Base-by-base conservation (phyloP, 768 basidiomycete species). In the Amyloporia xantha region DNA sequence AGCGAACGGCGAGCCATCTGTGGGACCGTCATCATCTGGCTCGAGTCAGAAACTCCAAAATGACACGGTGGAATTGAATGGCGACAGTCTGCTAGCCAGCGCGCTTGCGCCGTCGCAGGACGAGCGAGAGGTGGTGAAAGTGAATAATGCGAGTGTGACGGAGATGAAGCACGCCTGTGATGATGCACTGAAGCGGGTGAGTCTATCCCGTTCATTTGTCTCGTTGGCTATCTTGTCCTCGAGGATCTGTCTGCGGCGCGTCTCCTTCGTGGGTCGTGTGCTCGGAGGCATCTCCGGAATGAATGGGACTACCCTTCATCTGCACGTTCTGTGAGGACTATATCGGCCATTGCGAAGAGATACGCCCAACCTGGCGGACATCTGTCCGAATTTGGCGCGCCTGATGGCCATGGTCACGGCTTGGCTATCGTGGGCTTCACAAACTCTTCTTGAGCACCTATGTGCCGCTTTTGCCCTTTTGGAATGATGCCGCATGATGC, bases 141-240 rank as follows among this genome's bases (percentile, higher is more conserved):
- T 79, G 47, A 81, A 80, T 66, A 77, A 75, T 49, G 68, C 72
- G 21, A 77, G 70, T 55, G 56, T 71, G 39, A 58, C 62, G 7
- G 78, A 79, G 57, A 69, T 80, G 54, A 80, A 81, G 61, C 66
- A 68, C 48, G 71, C 78, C 7, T 68, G 74, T 53, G 94, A 98
- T 66, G 94, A 98, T 69, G 84, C 85, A 39, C 70, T 97, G 50
- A 91, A 90, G 67, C 84, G 89, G 60, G 93, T 95, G 62, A 41
- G 80, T 70, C 12, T 27, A 6, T 38, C 12, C 23, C 49, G 72
- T 35, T 42, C 20, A 33, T n/a, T 44, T 28, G 41, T 51, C 52
- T 25, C 35, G n/a, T 30, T 46, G 19, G 19, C 25, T 12, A 35
- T 30, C 28, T 13, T 20, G 33, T 44, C 23, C 10, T 30, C n/a